A percentile compares a stretch with the other conserved stretches of the same genome.
Conservation (phyloP, 805 yeast genomes). For the Starmera dryadoides region DNA sequence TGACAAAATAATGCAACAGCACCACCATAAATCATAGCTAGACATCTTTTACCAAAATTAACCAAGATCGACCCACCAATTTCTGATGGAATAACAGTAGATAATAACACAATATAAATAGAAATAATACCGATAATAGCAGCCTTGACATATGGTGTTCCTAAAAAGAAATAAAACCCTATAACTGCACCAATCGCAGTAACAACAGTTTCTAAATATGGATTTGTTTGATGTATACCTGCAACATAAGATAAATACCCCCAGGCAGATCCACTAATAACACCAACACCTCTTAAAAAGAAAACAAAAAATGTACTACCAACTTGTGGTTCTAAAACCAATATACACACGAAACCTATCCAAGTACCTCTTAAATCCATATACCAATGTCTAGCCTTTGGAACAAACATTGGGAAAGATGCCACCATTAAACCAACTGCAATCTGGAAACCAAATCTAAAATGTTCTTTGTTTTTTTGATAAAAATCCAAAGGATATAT, state of each 20-base stretch:
- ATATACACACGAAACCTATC: conserved; percentile 46
- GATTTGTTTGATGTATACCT: conserved; percentile 31
- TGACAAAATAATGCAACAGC: conserved; percentile 39
- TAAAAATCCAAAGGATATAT: conserved; percentile 3
- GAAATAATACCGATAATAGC: conserved; percentile 43
- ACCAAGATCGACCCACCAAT: conserved; percentile 31
- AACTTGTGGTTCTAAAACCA: conserved; percentile 42
- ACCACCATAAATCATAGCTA: conserved; percentile 46
- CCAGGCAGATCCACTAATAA: conserved; percentile 41
- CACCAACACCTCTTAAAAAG: conserved; percentile 40
- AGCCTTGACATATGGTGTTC: conserved; percentile 42
- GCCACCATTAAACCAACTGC: conserved; percentile 37
- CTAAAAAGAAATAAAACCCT: conserved; percentile 37
- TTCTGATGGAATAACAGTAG: conserved; percentile 32
- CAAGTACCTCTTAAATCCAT: conserved; percentile 40
- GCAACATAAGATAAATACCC: conserved; percentile 40
- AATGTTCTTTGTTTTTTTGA: conserved; percentile 23
- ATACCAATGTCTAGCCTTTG: conserved; percentile 41
- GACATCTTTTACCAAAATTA: conserved; percentile 42
- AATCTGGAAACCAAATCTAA: conserved; percentile 40
- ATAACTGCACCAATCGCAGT: conserved; percentile 36
- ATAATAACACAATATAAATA: conserved; percentile 38
- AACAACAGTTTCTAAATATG: conserved; percentile 34
- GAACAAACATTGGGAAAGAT: conserved; percentile 44
- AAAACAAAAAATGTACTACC: conserved; percentile 44